Percentiles rank a stretch among this genome's conserved stretches.
phyloP scores from a whole-genome alignment of 495 filamentous ascomycete species.

The Penicillium taxi region DNA sequence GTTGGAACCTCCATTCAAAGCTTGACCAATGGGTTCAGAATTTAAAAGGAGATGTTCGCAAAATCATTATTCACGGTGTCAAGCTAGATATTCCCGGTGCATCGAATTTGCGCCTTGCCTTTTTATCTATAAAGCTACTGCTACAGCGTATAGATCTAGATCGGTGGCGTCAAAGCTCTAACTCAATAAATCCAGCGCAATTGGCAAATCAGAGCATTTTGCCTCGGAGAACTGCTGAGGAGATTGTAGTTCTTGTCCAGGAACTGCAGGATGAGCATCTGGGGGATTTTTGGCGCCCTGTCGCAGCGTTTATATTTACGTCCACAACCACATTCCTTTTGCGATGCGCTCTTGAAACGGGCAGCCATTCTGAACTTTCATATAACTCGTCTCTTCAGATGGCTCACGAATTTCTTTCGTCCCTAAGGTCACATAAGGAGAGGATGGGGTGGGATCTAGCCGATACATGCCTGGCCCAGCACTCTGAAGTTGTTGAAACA shows the following conservation, averaged over 20 bases:
- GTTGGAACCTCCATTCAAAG: slow-evolving; percentile 13
- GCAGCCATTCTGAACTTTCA: slow-evolving; percentile 1
- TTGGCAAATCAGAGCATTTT: slow-evolving; percentile 6
- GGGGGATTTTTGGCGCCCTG: slow-evolving; percentile 30
- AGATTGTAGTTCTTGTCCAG: slow-evolving; percentile 28
- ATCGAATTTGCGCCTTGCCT: slow-evolving; percentile 28
- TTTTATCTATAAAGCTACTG: slow-evolving; percentile 21
- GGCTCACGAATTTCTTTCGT: slow-evolving; percentile 6
- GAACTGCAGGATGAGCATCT: slow-evolving; percentile 21
- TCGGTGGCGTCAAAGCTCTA: neutral
- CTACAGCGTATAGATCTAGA: slow-evolving; percentile 20
- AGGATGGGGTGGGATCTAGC: slow-evolving; percentile 13
- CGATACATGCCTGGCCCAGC: slow-evolving; percentile 12
- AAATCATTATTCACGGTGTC: slow-evolving; percentile 10
- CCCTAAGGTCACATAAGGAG: slow-evolving; percentile 6
- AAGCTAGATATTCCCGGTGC: slow-evolving; percentile 13
- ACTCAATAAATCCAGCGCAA: slow-evolving; percentile 1
- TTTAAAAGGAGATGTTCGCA: slow-evolving; percentile 16
- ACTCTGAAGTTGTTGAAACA: slow-evolving; percentile 10
- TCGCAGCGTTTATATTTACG: slow-evolving; percentile 22
- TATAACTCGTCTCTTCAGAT: slow-evolving; percentile 12
- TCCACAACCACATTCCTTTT: slow-evolving; percentile 28
- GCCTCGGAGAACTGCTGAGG: slow-evolving; percentile 23
- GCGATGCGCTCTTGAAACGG: slow-evolving; percentile 17
- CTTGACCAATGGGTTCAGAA: slow-evolving; percentile 18